Percentiles rank a stretch among this genome's conserved stretches.
Conservation (phyloP, 108 stramenopile species). For the Cyclotella kingstonii region DNA sequence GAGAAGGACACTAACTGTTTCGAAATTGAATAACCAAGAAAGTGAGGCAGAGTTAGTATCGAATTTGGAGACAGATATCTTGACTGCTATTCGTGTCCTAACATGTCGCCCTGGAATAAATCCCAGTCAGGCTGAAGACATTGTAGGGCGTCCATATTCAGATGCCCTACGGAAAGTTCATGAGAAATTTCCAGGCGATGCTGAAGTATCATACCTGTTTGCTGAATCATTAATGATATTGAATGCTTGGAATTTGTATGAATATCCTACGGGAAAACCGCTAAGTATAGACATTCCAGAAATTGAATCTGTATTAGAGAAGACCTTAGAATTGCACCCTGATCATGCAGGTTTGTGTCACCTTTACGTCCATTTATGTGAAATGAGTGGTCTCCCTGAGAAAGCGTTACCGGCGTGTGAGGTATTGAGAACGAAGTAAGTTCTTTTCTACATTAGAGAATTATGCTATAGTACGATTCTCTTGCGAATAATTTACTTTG, state of each 20-base stretch:
- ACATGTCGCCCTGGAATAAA: constrained; percentile 69
- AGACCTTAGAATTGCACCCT: constrained; percentile 55
- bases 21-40: background rate
- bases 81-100: constrained; percentile 67
- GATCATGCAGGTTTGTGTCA: constrained; percentile 84
- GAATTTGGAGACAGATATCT: constrained; percentile 61
- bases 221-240: constrained; percentile 78
- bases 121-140: constrained; percentile 47
- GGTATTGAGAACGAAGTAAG: constrained; percentile 54
- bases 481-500: background rate
- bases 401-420: constrained; percentile 61
- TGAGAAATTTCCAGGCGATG: constrained; percentile 60
- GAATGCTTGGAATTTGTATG: constrained; percentile 86
- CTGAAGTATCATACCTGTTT: constrained; percentile 78
- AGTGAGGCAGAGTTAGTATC: constrained; percentile 38
- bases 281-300: constrained; percentile 61
- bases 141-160: constrained; percentile 74
- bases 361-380: constrained; percentile 81
- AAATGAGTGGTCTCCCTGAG: constrained; percentile 77
- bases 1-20: background rate
- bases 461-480: background rate
- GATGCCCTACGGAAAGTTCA: constrained; percentile 66
- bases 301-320: constrained; percentile 60
- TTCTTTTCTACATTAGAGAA: background rate
- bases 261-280: constrained; percentile 76